A percentile compares a stretch with the other conserved stretches of the same genome.
phyloP scores from a whole-genome alignment of 2,329 filamentous ascomycete species.

The Xylariaceae sp. region DNA sequence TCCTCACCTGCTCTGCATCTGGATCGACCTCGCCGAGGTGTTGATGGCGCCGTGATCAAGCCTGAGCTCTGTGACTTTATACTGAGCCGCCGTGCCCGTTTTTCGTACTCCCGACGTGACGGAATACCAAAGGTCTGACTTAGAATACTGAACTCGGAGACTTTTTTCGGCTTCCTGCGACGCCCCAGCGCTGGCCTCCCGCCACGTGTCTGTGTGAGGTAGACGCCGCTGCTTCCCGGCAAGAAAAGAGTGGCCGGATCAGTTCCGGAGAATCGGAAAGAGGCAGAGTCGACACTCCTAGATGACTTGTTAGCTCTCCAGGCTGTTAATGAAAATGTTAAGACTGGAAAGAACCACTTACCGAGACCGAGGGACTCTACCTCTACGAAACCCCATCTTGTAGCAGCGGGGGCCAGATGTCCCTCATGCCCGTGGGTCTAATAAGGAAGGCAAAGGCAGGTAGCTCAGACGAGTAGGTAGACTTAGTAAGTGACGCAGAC shows the following conservation, averaged over 20 bases:
- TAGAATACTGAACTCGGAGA: slow-evolving; percentile 25
- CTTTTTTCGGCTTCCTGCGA: slow-evolving; percentile 22
- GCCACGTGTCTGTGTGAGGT: slow-evolving; percentile 22
- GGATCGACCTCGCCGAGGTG: slow-evolving; percentile 3
- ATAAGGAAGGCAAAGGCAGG: too few relatives aligned
- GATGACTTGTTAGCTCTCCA: slow-evolving; percentile 5
- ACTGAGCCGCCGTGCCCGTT: slow-evolving; percentile 11
- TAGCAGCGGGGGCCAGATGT: too few relatives aligned
- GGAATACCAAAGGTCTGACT: slow-evolving; percentile 24
- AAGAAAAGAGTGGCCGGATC: slow-evolving; percentile 15
- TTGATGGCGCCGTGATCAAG: slow-evolving; percentile 8
- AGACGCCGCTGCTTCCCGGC: slow-evolving; percentile 17
- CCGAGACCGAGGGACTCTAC: too few relatives aligned
- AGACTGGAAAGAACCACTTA: too few relatives aligned
- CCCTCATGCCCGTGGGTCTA: too few relatives aligned
- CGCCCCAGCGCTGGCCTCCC: slow-evolving; percentile 25
- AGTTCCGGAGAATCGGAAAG: background rate
- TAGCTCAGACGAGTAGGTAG: too few relatives aligned
- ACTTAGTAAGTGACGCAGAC: too few relatives aligned
- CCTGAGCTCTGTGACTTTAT: slow-evolving; percentile 16
- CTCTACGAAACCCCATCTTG: too few relatives aligned
- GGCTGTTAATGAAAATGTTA: background rate
- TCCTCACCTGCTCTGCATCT: background rate
- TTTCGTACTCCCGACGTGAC: slow-evolving; percentile 23
- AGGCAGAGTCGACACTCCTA: slow-evolving; percentile 16